phyloP scores from a whole-genome alignment of 192 early-diverging fungal species.

The Coemansia asiatica region DNA sequence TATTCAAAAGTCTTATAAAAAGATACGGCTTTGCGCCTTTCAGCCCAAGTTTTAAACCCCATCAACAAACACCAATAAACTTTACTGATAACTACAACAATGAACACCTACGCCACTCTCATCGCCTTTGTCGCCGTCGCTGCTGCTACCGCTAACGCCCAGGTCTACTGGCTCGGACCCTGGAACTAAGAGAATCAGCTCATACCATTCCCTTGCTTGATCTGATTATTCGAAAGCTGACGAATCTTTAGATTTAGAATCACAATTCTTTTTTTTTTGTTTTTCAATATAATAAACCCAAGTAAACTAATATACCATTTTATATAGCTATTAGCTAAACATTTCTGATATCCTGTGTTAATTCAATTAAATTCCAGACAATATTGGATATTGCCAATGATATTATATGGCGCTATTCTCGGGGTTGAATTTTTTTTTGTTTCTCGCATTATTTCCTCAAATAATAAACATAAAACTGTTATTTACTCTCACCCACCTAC shows the following conservation, averaged over 20 bases:
- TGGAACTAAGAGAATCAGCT: constrained; percentile 7
- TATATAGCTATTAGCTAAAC: too few relatives aligned
- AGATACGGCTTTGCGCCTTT: not conserved
- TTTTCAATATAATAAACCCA: not conserved
- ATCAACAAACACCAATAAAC: constrained; percentile 4
- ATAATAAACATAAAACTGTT: too few relatives aligned
- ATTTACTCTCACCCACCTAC: too few relatives aligned
- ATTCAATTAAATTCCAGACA: too few relatives aligned
- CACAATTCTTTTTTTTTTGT: not conserved
- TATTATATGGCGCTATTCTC: too few relatives aligned
- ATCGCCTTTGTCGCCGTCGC: constrained; percentile 3
- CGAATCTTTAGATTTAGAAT: not conserved
- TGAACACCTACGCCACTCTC: constrained; percentile 10
- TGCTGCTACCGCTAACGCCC: constrained; percentile 6
- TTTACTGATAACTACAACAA: not conserved
- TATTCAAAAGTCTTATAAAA: too few relatives aligned
- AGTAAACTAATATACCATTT: too few relatives aligned
- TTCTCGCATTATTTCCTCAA: too few relatives aligned
- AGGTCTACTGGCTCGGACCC: constrained; percentile 17
- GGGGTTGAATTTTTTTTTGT: too few relatives aligned
- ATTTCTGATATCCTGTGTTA: too few relatives aligned
- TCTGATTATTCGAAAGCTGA: not conserved
- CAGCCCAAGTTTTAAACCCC: not conserved
- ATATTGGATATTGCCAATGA: too few relatives aligned
- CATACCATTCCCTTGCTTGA: not conserved